These are phyloP conservation scores for Rhizopogon rudus DNA, from an alignment of 768 basidiomycete species.

Conservation along the genomic window DNA sequence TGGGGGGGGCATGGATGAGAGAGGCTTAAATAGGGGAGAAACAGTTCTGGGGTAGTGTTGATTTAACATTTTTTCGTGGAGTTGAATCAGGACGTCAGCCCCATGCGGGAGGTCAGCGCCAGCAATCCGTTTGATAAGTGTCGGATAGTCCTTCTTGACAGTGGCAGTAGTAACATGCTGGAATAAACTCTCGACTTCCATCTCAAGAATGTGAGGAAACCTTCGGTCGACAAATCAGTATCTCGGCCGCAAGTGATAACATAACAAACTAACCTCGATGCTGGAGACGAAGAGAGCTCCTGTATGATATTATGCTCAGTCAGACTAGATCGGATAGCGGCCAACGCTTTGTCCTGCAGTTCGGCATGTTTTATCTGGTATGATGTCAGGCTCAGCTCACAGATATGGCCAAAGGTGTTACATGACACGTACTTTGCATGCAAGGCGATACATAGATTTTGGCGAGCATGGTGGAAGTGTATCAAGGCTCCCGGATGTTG, in stretches of 20 bases:
- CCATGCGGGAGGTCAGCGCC: conserved; percentile 7
- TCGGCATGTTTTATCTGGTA: conserved; percentile 14
- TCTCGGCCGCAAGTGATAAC: no score
- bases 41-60: background rate
- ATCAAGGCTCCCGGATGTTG: background rate
- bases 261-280: conserved; percentile 15
- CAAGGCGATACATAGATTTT: conserved; percentile 35
- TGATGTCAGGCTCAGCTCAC: background rate
- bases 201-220: conserved; percentile 2
- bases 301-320: conserved; percentile 18
- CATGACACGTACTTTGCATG: conserved; percentile 21
- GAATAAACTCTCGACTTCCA: conserved; percentile 7
- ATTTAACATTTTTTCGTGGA: conserved; percentile 3
- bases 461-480: conserved; percentile 21
- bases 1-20: no score
- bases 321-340: conserved; percentile 11
- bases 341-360: conserved; percentile 15
- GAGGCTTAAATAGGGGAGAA: no score
- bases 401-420: background rate
- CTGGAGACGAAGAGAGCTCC: conserved; percentile 22
- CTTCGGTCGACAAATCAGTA: background rate
- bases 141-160: background rate
- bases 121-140: conserved; percentile 3
- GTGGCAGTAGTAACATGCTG: conserved; percentile 1
- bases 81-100: conserved; percentile 4